phyloP scores from a whole-genome alignment of 2,329 filamentous ascomycete species.

The Chrysoporthe cubensis region DNA sequence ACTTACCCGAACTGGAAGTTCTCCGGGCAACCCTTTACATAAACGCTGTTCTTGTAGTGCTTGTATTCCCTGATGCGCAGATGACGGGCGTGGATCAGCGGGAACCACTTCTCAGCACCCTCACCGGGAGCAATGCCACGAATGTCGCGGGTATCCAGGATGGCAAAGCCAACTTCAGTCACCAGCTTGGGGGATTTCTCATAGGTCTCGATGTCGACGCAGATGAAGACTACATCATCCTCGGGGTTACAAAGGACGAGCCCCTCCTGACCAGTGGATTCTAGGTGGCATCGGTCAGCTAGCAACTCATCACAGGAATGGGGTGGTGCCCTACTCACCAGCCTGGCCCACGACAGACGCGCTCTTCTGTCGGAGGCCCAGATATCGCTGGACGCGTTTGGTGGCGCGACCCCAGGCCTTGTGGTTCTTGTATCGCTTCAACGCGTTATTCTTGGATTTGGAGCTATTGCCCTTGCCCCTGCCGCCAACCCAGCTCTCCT shows the following conservation, averaged over 20 bases:
- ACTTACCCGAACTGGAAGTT: conserved; percentile 75
- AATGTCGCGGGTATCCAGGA: conserved; percentile 71
- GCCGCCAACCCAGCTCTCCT: conserved; percentile 21
- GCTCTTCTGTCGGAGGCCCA: conserved; percentile 63
- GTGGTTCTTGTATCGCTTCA: conserved; percentile 53
- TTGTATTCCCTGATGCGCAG: conserved; percentile 74
- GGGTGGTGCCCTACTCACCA: background rate
- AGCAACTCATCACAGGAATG: background rate
- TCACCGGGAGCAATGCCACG: conserved; percentile 60
- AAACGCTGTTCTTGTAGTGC: conserved; percentile 68
- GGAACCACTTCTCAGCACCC: conserved; percentile 68
- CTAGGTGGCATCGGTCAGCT: conserved; percentile 2
- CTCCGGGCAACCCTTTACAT: conserved; percentile 73
- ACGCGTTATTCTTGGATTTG: conserved; percentile 53
- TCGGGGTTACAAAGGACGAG: conserved; percentile 51
- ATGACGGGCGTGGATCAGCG: conserved; percentile 71
- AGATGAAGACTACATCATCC: conserved; percentile 69
- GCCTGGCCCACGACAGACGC: conserved; percentile 3
- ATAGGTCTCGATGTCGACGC: conserved; percentile 81
- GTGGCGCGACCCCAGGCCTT: conserved; percentile 58
- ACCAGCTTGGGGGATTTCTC: conserved; percentile 69
- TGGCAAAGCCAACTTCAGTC: conserved; percentile 85
- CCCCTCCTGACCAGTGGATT: conserved; percentile 24
- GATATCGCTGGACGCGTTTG: conserved; percentile 68
- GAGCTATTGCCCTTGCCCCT: conserved; percentile 39